Evolutionary conservation across 1,284 basidiomycete genomes (phyloP).

Genomic region (Ustilago lituana): DNA sequence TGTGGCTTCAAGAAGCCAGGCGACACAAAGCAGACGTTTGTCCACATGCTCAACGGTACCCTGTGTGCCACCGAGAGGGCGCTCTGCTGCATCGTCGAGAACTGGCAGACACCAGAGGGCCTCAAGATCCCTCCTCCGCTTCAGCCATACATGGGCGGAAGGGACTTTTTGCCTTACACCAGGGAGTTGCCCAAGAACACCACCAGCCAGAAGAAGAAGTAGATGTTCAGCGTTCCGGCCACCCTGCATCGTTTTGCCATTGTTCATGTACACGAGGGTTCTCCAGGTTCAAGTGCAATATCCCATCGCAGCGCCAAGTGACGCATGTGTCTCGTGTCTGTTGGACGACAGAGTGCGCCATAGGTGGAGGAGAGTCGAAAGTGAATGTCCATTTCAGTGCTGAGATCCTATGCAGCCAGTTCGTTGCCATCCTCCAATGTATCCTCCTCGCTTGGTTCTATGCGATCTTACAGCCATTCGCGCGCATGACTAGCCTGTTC

Average conservation of each 20-base stretch:
- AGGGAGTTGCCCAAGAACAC: slow-evolving; percentile 80
- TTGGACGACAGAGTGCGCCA: too few relatives aligned
- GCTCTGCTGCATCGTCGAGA: slow-evolving; percentile 96
- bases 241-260: too few relatives aligned
- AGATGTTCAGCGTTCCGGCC: slow-evolving; percentile 1
- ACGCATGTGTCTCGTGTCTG: too few relatives aligned
- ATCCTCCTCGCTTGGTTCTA: too few relatives aligned
- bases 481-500: slow-evolving; percentile 52
- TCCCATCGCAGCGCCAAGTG: too few relatives aligned
- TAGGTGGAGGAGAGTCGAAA: too few relatives aligned
- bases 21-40: slow-evolving; percentile 65
- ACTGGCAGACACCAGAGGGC: slow-evolving; percentile 96
- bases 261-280: too few relatives aligned
- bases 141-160: slow-evolving; percentile 93
- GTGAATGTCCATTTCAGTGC: too few relatives aligned
- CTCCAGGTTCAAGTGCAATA: too few relatives aligned
- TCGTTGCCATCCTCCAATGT: too few relatives aligned
- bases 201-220: slow-evolving; percentile 74
- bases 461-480: slow-evolving; percentile 42
- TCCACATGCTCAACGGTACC: slow-evolving; percentile 75
- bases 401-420: too few relatives aligned
- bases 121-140: slow-evolving; percentile 87
- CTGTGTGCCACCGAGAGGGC: slow-evolving; percentile 96
- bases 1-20: slow-evolving; percentile 67
- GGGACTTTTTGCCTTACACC: slow-evolving; percentile 88